Conservation (phyloP, 169 alveolate species). For the Cyclospora cayetanensis region DNA sequence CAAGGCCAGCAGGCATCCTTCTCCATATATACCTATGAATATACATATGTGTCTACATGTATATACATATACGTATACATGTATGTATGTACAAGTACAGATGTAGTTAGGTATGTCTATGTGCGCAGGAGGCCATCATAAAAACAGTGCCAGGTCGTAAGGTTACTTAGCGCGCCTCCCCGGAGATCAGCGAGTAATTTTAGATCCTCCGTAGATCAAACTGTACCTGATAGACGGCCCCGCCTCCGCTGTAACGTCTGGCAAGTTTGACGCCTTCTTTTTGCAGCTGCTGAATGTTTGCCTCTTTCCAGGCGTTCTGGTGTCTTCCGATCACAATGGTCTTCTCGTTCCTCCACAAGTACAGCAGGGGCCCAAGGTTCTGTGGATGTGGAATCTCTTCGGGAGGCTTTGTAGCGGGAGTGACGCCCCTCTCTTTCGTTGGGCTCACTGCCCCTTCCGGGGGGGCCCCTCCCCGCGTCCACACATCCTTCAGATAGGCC, state of each 20-base stretch:
- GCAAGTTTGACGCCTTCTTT: slow-evolving; percentile 87
- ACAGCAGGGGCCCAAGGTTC: slow-evolving; percentile 83
- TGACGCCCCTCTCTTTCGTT: too few relatives aligned
- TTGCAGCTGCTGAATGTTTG: slow-evolving; percentile 87
- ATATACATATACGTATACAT: background rate
- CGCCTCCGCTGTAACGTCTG: slow-evolving; percentile 96
- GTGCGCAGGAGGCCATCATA: background rate
- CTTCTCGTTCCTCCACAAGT: slow-evolving; percentile 92
- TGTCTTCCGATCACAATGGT: slow-evolving; percentile 94
- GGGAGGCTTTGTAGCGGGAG: too few relatives aligned
- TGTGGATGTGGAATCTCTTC: too few relatives aligned
- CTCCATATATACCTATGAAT: background rate
- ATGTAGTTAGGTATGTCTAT: background rate
- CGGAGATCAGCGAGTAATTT: too few relatives aligned
- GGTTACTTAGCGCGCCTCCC: too few relatives aligned
- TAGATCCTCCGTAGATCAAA: background rate
- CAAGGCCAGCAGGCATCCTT: background rate
- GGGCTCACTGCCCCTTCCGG: too few relatives aligned
- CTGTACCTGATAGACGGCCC: slow-evolving; percentile 93
- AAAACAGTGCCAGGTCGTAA: too few relatives aligned
- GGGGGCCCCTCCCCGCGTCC: too few relatives aligned
- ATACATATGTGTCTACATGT: too few relatives aligned
- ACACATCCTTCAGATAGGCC: background rate
- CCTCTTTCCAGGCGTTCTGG: slow-evolving; percentile 96
- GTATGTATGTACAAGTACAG: background rate